Percentiles rank a stretch among this genome's conserved stretches.
Conservation (phyloP, 202 grass and related monocot genomes). For the Tripidium arundinaceum region DNA sequence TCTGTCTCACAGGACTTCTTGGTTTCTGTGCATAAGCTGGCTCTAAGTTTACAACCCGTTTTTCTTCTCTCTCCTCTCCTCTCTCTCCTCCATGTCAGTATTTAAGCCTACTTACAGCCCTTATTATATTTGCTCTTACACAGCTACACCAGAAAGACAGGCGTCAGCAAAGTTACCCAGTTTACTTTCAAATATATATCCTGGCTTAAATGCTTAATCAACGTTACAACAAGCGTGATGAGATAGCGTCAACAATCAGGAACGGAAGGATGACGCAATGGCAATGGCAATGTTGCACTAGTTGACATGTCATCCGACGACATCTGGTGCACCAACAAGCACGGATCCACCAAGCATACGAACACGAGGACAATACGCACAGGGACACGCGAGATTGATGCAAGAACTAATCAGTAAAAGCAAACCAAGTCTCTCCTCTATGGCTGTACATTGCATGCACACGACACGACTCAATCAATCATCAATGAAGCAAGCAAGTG, state of each 20-base stretch:
- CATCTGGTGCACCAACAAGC: constrained; percentile 9
- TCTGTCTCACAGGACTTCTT: no score
- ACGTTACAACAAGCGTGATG: neutral
- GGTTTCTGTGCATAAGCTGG: no score
- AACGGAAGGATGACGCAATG: neutral
- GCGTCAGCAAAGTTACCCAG: no score
- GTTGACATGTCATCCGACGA: constrained; percentile 18
- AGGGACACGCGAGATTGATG: neutral
- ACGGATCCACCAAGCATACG: neutral
- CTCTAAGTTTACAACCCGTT: no score
- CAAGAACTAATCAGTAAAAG: neutral
- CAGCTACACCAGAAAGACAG: no score
- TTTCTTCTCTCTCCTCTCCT: no score
- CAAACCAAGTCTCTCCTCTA: constrained; percentile 28
- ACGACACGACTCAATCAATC: constrained; percentile 7
- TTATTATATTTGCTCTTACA: no score
- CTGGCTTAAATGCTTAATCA: no score
- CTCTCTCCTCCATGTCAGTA: no score
- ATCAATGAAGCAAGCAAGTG: constrained; percentile 6
- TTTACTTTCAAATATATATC: neutral
- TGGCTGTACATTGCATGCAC: constrained; percentile 54
- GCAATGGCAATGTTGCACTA: neutral
- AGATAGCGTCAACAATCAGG: neutral
- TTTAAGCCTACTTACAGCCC: no score
- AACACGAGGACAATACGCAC: neutral